These are phyloP conservation scores for Arachis monticola DNA, from an alignment of 331 rosid species.

Conservation along the genomic window DNA sequence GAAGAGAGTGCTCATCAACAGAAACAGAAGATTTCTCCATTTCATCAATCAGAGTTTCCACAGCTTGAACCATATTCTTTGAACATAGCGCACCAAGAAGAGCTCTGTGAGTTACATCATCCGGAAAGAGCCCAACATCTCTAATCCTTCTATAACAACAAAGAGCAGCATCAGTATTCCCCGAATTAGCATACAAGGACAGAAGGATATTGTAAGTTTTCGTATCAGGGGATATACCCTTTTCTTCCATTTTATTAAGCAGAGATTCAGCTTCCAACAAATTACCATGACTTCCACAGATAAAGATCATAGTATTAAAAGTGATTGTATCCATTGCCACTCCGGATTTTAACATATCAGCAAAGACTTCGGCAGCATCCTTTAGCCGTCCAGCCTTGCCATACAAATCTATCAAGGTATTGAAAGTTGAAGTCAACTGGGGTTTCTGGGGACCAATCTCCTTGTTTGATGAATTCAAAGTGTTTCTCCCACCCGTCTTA, in stretches of 20 bases:
- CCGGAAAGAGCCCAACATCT: slow-evolving; percentile 79
- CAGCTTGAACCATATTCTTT: slow-evolving; percentile 69
- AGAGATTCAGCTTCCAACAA: slow-evolving; percentile 81
- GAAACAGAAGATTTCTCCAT: slow-evolving; percentile 60
- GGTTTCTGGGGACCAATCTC: slow-evolving; percentile 55
- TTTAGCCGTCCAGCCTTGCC: slow-evolving; percentile 83
- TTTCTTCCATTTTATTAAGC: slow-evolving; percentile 86
- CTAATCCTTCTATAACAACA: slow-evolving; percentile 65
- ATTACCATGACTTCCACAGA: slow-evolving; percentile 87
- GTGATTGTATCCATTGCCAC: slow-evolving; percentile 78
- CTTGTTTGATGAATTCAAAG: slow-evolving; percentile 12
- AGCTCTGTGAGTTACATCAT: slow-evolving; percentile 75
- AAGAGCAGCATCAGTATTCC: slow-evolving; percentile 70
- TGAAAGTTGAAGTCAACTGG: slow-evolving; percentile 68
- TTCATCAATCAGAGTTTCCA: slow-evolving; percentile 67
- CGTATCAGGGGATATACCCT: slow-evolving; percentile 80
- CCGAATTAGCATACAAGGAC: slow-evolving; percentile 74
- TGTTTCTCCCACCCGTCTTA: slow-evolving; percentile 73
- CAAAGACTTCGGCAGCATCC: slow-evolving; percentile 82
- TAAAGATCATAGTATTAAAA: slow-evolving; percentile 82
- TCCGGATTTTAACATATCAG: slow-evolving; percentile 84
- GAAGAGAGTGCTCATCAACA: slow-evolving; percentile 73
- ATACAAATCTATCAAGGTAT: slow-evolving; percentile 82
- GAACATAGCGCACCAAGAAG: slow-evolving; percentile 67
- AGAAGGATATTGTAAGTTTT: slow-evolving; percentile 79